These are phyloP conservation scores for Zea mays DNA, from an alignment of 176 grass and related monocot genomes.

Conservation along the genomic window Zm-B73-REFERENCE-NAM-5.0 NC_050097.1:31874001-31874500, in stretches of 20 bases:
- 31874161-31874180: not conserved
- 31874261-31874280: slow-evolving; percentile 4
- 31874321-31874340: slow-evolving; percentile 82
- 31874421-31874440: slow-evolving; percentile 91
- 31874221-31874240: not conserved
- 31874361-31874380: slow-evolving; percentile 90
- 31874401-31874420: slow-evolving; percentile 89
- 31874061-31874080: too few relatives aligned
- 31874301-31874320: slow-evolving; percentile 60
- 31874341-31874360: slow-evolving; percentile 85
- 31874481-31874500: slow-evolving; percentile 24
- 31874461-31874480: slow-evolving; percentile 79
- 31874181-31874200: not conserved
- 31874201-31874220: slow-evolving; percentile 7
- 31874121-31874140: not conserved
- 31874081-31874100: slow-evolving; percentile 10
- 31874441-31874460: slow-evolving; percentile 95
- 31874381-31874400: slow-evolving; percentile 92
- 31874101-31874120: slow-evolving; percentile 10
- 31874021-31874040: too few relatives aligned
- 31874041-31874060: too few relatives aligned
- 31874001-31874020: too few relatives aligned
- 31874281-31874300: slow-evolving; percentile 22
- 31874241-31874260: not conserved
- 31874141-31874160: not conserved